Percentiles rank a stretch among this genome's conserved stretches.
Conservation (phyloP, 2,329 filamentous ascomycete species). For the Neonectria punicea region DNA sequence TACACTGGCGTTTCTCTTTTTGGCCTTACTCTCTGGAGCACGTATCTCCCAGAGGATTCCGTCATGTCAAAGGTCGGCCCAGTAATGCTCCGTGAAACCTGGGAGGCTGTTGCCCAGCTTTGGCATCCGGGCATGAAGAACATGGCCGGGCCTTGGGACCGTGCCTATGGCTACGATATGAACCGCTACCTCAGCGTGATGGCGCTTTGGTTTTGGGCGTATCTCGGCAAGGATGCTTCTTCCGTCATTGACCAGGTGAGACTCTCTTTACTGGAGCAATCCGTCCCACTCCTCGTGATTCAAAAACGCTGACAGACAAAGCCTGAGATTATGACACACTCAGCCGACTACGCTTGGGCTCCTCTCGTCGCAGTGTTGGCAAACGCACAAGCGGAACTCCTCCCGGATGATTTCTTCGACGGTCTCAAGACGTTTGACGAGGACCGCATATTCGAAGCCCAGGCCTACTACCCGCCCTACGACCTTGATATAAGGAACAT, state of each 20-base stretch:
- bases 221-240: slow-evolving; percentile 60
- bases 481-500: slow-evolving; percentile 68
- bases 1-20: slow-evolving; percentile 71
- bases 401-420: slow-evolving; percentile 53
- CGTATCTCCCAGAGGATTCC: slow-evolving; percentile 65
- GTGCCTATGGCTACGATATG: slow-evolving; percentile 72
- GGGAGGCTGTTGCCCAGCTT: slow-evolving; percentile 61
- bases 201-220: slow-evolving; percentile 67
- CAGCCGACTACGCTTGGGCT: slow-evolving; percentile 67
- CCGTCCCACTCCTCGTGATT: background rate
- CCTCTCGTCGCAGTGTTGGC: slow-evolving; percentile 67
- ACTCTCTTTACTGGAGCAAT: background rate
- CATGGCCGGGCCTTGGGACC: slow-evolving; percentile 72
- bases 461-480: slow-evolving; percentile 67
- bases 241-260: slow-evolving; percentile 48
- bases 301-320: slow-evolving; percentile 29
- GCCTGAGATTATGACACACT: slow-evolving; percentile 65
- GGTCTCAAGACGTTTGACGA: slow-evolving; percentile 60
- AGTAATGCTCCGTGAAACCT: slow-evolving; percentile 63
- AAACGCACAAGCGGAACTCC: slow-evolving; percentile 57
- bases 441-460: slow-evolving; percentile 62
- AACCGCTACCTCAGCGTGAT: slow-evolving; percentile 69
- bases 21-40: slow-evolving; percentile 67
- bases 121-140: slow-evolving; percentile 70
- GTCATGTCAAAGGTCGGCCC: slow-evolving; percentile 63